phyloP scores from a whole-genome alignment of 805 yeast genomes.

The Candida ovalis region DNA sequence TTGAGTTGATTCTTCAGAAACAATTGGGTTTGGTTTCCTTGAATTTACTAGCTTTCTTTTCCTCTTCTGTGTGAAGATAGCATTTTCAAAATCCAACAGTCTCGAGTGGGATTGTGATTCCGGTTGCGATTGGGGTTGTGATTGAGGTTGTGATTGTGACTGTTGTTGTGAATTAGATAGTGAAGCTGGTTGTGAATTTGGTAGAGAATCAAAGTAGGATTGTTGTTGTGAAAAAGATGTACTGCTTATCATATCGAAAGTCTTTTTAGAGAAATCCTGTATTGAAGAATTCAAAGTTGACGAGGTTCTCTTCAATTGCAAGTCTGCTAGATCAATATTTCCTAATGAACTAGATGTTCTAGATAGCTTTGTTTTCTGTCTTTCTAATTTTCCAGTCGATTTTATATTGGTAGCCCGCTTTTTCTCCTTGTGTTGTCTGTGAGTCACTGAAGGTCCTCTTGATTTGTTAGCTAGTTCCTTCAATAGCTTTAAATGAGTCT shows the following conservation, averaged over 20 bases:
- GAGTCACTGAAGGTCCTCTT: constrained; percentile 26
- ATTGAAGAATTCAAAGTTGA: constrained; percentile 19
- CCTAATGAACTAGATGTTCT: constrained; percentile 3
- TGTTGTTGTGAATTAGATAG: background rate
- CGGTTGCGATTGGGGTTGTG: background rate
- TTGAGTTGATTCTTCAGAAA: background rate
- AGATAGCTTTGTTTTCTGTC: background rate
- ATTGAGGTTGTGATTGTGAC: background rate
- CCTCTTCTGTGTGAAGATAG: constrained; percentile 20
- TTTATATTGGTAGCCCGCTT: constrained; percentile 3
- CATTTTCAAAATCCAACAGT: constrained; percentile 1
- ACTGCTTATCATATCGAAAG: constrained; percentile 30
- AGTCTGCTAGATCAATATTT: constrained; percentile 13
- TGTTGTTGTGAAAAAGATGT: constrained; percentile 18
- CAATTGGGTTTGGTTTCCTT: background rate
- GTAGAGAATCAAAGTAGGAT: background rate
- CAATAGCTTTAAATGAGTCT: constrained; percentile 21
- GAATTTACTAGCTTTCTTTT: constrained; percentile 14
- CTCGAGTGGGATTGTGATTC: background rate
- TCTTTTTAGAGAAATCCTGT: constrained; percentile 25
- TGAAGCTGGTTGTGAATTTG: background rate
- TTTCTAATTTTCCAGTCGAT: background rate
- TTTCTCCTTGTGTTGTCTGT: constrained; percentile 8
- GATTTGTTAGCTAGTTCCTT: constrained; percentile 26
- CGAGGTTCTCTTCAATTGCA: constrained; percentile 21